Percentiles rank a stretch among this genome's conserved stretches.
These are phyloP conservation scores for Hura crepitans DNA, from an alignment of 441 rosid genomes.

Conservation along the genomic window DNA sequence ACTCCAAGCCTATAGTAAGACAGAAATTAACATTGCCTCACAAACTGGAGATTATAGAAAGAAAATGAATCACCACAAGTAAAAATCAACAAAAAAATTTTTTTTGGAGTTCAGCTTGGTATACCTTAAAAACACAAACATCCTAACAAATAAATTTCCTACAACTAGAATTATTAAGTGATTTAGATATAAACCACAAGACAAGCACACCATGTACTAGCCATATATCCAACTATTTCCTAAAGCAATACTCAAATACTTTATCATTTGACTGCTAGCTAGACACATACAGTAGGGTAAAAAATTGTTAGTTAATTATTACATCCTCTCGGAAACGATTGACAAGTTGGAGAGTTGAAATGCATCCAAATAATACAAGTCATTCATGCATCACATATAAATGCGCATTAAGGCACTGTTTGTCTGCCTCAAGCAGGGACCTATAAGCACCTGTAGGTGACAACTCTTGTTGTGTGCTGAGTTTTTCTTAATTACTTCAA, in stretches of 20 bases:
- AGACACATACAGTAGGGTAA: neutral
- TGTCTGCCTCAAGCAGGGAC: neutral
- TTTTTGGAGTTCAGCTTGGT: neutral
- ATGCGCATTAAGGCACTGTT: conserved; percentile 17
- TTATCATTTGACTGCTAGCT: neutral
- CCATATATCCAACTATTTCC: conserved; percentile 5
- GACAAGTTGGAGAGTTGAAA: neutral
- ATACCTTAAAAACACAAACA: conserved; percentile 11
- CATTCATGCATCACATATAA: conserved; percentile 15
- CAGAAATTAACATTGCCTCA: conserved; percentile 23
- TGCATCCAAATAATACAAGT: conserved; percentile 5
- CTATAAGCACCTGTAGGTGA: neutral
- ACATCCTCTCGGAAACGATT: neutral
- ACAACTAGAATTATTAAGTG: neutral
- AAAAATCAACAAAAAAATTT: conserved; percentile 6
- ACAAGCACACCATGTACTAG: no score
- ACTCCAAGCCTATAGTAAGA: conserved; percentile 61
- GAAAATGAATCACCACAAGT: conserved; percentile 4
- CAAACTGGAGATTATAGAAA: conserved; percentile 10
- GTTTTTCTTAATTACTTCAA: no score
- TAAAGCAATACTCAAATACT: conserved; percentile 17
- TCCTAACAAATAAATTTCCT: conserved; percentile 1
- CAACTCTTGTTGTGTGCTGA: neutral
- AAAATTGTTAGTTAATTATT: neutral
- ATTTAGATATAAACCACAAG: conserved; percentile 4